Evolutionary conservation across 208 protist genomes (phyloP).

Genomic region (Herpetomonas samuelpessoai): DNA sequence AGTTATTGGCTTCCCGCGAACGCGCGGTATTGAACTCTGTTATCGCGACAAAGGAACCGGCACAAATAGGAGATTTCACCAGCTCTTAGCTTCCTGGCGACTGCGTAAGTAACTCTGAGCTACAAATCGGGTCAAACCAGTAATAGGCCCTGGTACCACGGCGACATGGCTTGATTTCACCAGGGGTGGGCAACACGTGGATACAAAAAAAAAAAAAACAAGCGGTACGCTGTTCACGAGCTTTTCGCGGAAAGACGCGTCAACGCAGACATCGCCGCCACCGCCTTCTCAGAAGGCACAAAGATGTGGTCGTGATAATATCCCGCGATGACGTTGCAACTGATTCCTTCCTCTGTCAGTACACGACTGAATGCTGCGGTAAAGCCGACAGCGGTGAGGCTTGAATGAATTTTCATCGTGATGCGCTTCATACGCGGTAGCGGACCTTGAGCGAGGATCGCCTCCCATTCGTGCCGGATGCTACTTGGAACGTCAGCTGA

Average conservation of each 20-base stretch:
- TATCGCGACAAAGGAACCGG: no score
- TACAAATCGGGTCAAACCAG: no score
- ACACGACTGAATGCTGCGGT: conserved; percentile 36
- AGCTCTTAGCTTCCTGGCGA: no score
- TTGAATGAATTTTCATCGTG: conserved; percentile 50
- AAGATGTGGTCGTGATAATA: conserved; percentile 57
- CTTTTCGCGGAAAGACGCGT: neutral
- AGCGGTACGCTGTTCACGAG: neutral
- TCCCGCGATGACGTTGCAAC: conserved; percentile 43
- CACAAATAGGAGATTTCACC: no score
- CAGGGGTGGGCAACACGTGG: neutral
- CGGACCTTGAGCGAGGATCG: conserved; percentile 4
- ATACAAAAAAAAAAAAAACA: conserved; percentile 5
- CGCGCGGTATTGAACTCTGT: no score
- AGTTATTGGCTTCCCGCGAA: no score
- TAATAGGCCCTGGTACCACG: no score
- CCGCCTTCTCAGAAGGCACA: conserved; percentile 15
- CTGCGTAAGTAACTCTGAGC: no score
- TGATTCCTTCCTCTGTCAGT: conserved; percentile 34
- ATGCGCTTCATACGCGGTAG: conserved; percentile 32
- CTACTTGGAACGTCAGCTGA: neutral
- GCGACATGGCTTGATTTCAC: no score
- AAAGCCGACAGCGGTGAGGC: conserved; percentile 39
- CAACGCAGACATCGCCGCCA: conserved; percentile 11
- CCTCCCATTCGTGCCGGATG: neutral